A percentile compares a stretch with the other conserved stretches of the same genome.
Conservation (phyloP, 2,329 filamentous ascomycete genomes). For the Calcarisporium arbuscula region DNA sequence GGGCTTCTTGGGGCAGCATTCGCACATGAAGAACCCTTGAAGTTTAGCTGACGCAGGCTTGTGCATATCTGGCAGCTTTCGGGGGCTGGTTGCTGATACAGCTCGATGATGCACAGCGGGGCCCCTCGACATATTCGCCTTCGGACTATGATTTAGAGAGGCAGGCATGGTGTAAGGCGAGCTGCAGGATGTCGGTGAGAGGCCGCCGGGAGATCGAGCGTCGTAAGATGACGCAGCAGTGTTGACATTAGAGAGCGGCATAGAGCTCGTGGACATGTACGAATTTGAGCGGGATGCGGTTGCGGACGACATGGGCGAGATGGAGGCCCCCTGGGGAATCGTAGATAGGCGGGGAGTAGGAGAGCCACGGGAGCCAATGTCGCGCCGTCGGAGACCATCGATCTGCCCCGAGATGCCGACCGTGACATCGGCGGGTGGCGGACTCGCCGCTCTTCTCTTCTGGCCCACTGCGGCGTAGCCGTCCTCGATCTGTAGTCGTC, state of each 20-base stretch:
- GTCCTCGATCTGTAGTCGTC: slow-evolving; percentile 45
- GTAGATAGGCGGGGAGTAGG: slow-evolving; percentile 44
- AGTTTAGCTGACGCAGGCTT: slow-evolving; percentile 42
- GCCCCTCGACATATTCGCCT: slow-evolving; percentile 35
- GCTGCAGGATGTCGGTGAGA: slow-evolving; percentile 43
- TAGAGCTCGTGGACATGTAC: slow-evolving; percentile 39
- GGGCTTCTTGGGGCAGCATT: slow-evolving; percentile 95
- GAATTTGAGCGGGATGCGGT: slow-evolving; percentile 37
- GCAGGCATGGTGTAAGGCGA: slow-evolving; percentile 45
- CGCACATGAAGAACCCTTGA: slow-evolving; percentile 62
- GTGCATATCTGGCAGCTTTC: slow-evolving; percentile 44
- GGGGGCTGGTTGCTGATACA: slow-evolving; percentile 42
- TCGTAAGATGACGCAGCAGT: slow-evolving; percentile 38
- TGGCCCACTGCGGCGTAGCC: slow-evolving; percentile 34
- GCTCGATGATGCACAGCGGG: slow-evolving; percentile 37
- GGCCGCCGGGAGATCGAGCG: slow-evolving; percentile 40
- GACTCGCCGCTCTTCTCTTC: slow-evolving; percentile 52
- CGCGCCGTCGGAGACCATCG: slow-evolving; percentile 42
- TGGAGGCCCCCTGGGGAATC: slow-evolving; percentile 36
- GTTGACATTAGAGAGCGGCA: slow-evolving; percentile 34
- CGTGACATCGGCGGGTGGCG: slow-evolving; percentile 40
- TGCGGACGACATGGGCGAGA: slow-evolving; percentile 37
- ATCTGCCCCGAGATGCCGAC: slow-evolving; percentile 31
- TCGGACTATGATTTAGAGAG: slow-evolving; percentile 43
- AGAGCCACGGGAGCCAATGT: slow-evolving; percentile 42